These are phyloP conservation scores for Trichosporon inkin DNA, from an alignment of 1,284 basidiomycete genomes.

Conservation along the genomic window DNA sequence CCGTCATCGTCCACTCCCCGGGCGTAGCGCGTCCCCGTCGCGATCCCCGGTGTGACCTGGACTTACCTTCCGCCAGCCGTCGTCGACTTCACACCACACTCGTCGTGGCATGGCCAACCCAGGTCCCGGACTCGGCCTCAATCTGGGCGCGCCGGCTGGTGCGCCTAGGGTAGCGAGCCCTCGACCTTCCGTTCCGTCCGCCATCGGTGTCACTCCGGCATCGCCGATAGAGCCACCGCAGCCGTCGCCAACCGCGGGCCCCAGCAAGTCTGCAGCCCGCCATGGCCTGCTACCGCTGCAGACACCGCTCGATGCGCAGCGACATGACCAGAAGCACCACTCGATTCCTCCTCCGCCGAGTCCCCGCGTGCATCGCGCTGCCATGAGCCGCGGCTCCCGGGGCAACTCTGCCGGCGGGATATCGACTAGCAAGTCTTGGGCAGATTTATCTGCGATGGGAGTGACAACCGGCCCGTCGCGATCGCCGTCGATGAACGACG, in stretches of 20 bases:
- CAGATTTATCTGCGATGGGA: not conserved
- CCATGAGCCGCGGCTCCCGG: constrained; percentile 38
- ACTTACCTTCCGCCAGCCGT: not conserved
- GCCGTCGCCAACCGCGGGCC: not conserved
- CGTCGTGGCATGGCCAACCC: constrained; percentile 4
- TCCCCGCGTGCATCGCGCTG: constrained; percentile 40
- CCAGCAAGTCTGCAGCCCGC: constrained; percentile 1
- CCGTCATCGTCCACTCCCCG: not conserved
- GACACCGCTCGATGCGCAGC: not conserved
- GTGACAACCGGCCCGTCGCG: not conserved
- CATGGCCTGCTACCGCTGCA: not conserved
- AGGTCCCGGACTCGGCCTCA: constrained; percentile 2
- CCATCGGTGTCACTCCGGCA: not conserved
- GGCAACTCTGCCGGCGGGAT: constrained; percentile 29
- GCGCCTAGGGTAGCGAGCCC: not conserved
- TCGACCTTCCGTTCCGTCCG: not conserved
- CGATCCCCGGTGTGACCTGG: not conserved
- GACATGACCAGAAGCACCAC: not conserved
- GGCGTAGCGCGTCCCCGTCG: not conserved
- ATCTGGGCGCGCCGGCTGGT: not conserved
- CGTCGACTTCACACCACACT: constrained; percentile 1
- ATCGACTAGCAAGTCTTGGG: not conserved
- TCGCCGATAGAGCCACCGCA: not conserved
- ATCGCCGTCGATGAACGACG: constrained; percentile 3
- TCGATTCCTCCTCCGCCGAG: constrained; percentile 41